Percentiles rank a stretch among this genome's conserved stretches.
Conservation (phyloP, 2,329 filamentous ascomycete species). For the Microsporum audouinii region DNA sequence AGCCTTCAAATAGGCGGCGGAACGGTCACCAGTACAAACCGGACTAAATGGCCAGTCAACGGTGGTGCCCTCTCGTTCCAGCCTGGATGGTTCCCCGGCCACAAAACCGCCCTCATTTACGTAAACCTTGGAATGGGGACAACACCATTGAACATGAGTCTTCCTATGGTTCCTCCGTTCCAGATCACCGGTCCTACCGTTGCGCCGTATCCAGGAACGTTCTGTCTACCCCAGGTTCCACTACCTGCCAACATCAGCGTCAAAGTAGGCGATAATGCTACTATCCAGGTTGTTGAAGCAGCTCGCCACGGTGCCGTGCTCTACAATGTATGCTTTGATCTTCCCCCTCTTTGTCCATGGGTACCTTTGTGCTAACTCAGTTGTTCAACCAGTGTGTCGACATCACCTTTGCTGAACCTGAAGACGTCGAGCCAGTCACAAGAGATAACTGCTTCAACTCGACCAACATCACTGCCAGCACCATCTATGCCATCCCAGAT, state of each 20-base stretch:
- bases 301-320: constrained; percentile 74
- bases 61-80: constrained; percentile 85
- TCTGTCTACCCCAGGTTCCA: constrained; percentile 83
- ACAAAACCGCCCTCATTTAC: constrained; percentile 70
- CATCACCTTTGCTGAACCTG: constrained; percentile 75
- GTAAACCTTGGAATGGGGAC: constrained; percentile 82
- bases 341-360: not conserved
- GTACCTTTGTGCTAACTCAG: constrained; percentile 43
- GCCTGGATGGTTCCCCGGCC: constrained; percentile 92
- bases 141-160: constrained; percentile 76
- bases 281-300: constrained; percentile 75
- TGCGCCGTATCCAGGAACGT: constrained; percentile 71
- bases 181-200: constrained; percentile 72
- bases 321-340: constrained; percentile 55
- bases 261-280: constrained; percentile 74
- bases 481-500: constrained; percentile 10
- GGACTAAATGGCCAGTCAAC: constrained; percentile 79
- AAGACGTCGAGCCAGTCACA: constrained; percentile 57
- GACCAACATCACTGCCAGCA: constrained; percentile 47
- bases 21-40: constrained; percentile 62
- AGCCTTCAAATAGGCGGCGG: constrained; percentile 58
- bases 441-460: constrained; percentile 82
- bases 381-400: constrained; percentile 81
- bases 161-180: constrained; percentile 68
- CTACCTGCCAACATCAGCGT: constrained; percentile 61